These are phyloP conservation scores for Hyaloperonospora brassicae DNA, from an alignment of 352 stramenopile species.

Conservation along the genomic window DNA sequence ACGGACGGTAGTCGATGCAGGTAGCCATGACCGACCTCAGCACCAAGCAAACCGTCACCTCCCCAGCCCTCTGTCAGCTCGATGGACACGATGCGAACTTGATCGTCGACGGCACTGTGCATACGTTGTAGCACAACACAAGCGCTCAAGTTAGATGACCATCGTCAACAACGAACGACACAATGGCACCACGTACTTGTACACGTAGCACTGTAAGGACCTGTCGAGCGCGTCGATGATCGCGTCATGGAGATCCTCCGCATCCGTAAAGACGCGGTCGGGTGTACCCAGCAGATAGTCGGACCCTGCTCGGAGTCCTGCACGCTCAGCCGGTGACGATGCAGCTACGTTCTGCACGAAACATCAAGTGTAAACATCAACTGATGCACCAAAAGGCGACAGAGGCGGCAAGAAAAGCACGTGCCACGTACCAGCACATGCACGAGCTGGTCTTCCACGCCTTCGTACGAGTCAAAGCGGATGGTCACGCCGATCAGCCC, in stretches of 20 bases:
- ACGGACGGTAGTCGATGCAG: slow-evolving; percentile 89
- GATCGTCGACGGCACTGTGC: slow-evolving; percentile 77
- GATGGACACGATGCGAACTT: slow-evolving; percentile 90
- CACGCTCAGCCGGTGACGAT: slow-evolving; percentile 85
- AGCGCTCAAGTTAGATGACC: not conserved
- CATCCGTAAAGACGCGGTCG: slow-evolving; percentile 74
- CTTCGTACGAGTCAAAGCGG: slow-evolving; percentile 94
- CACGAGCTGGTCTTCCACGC: slow-evolving; percentile 92
- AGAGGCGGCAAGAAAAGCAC: not conserved
- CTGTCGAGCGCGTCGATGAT: slow-evolving; percentile 86
- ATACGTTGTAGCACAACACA: not conserved
- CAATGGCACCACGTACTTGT: slow-evolving; percentile 67
- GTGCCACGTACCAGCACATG: slow-evolving; percentile 80
- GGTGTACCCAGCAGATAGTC: slow-evolving; percentile 95
- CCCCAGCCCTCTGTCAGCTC: slow-evolving; percentile 79
- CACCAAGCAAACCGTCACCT: slow-evolving; percentile 87
- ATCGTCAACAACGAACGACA: not conserved
- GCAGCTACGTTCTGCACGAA: slow-evolving; percentile 64
- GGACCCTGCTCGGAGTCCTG: slow-evolving; percentile 77
- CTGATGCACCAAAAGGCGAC: not conserved
- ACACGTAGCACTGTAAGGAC: slow-evolving; percentile 96
- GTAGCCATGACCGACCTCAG: slow-evolving; percentile 93
- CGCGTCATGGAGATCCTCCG: slow-evolving; percentile 86
- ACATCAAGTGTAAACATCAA: slow-evolving; percentile 2
- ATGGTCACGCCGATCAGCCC: slow-evolving; percentile 96